Percentiles rank a stretch among this genome's conserved stretches.
Evolutionary conservation across 305 asterid species (phyloP).

Genomic region (Ajuga reptans): DNA sequence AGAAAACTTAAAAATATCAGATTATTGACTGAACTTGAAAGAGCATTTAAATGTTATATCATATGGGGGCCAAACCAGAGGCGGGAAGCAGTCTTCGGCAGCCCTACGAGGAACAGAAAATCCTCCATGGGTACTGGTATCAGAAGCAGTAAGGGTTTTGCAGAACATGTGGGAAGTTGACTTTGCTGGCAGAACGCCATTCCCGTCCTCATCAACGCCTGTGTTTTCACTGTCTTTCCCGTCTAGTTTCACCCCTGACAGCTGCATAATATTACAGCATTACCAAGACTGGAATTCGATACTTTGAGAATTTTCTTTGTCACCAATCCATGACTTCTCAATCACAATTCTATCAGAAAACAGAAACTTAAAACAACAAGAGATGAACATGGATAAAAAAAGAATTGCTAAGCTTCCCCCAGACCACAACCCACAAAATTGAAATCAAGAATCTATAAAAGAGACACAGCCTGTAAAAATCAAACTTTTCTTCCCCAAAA

Average conservation of each 20-base stretch:
- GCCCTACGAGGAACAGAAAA: constrained; percentile 99
- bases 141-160: constrained; percentile 94
- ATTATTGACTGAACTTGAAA: not conserved
- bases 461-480: not conserved
- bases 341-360: not conserved
- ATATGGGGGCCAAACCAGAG: constrained; percentile 49
- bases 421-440: not conserved
- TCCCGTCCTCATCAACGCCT: constrained; percentile 45
- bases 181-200: constrained; percentile 46
- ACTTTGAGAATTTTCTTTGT: not conserved
- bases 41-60: not conserved
- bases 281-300: not conserved
- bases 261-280: constrained; percentile 30
- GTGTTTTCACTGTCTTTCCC: constrained; percentile 53
- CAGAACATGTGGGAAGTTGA: constrained; percentile 95
- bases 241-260: constrained; percentile 36
- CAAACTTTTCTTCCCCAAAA: not conserved
- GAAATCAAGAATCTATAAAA: not conserved
- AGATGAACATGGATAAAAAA: not conserved
- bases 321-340: constrained; percentile 3
- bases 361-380: not conserved
- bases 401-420: not conserved
- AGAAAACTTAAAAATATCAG: constrained; percentile 1
- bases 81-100: constrained; percentile 99
- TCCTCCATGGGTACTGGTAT: constrained; percentile 99